These are phyloP conservation scores for Dioscorea cayenensis DNA, from an alignment of 116 monocot genomes.

Conservation along the genomic window DNA sequence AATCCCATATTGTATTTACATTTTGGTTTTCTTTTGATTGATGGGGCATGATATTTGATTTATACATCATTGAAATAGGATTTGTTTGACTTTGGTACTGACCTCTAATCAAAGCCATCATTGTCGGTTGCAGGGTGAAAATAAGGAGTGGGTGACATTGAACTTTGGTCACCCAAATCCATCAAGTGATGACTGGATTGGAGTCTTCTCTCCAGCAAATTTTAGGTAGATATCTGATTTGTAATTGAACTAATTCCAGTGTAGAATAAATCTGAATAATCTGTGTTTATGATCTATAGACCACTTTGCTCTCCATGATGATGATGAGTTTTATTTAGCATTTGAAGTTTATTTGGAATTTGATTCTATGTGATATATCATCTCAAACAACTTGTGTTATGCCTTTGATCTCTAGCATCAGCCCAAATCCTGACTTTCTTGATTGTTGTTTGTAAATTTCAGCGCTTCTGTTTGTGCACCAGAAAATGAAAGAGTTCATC, in stretches of 20 bases:
- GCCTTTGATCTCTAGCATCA: too few species aligned
- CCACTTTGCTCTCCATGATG: too few species aligned
- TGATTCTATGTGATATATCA: too few species aligned
- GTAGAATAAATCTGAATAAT: background rate
- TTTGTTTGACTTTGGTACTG: background rate
- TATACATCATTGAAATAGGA: too few species aligned
- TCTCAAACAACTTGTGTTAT: too few species aligned
- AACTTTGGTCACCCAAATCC: slow-evolving; percentile 37
- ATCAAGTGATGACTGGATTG: slow-evolving; percentile 68
- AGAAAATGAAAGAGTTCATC: slow-evolving; percentile 42
- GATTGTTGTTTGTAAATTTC: slow-evolving; percentile 11
- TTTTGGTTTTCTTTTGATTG: too few species aligned
- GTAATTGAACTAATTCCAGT: background rate
- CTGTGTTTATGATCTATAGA: background rate
- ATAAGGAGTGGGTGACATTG: slow-evolving; percentile 49
- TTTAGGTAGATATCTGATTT: slow-evolving; percentile 34
- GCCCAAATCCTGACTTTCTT: too few species aligned
- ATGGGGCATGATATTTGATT: too few species aligned
- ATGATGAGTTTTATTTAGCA: too few species aligned
- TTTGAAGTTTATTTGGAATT: too few species aligned
- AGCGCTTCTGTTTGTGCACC: slow-evolving; percentile 54
- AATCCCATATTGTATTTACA: too few species aligned
- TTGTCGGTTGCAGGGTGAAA: slow-evolving; percentile 31
- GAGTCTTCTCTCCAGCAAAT: slow-evolving; percentile 77
- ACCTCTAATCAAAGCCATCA: background rate